A percentile compares a stretch with the other conserved stretches of the same genome.
Conservation (phyloP, 108 stramenopile species). For the Cyclotella sp. region DNA sequence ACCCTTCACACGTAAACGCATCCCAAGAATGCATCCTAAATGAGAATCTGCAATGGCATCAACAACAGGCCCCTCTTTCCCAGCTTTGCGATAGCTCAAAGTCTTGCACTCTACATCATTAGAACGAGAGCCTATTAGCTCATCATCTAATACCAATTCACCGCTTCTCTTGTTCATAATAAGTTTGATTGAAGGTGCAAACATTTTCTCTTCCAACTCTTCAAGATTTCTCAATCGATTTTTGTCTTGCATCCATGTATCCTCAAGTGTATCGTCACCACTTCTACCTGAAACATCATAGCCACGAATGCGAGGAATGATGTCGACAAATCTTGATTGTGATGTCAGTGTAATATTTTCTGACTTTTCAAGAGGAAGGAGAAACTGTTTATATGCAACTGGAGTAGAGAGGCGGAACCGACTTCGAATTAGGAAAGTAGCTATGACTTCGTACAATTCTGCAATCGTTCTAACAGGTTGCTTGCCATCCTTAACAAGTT, state of each 20-base stretch:
- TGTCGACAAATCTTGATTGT: background rate
- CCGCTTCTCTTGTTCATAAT: background rate
- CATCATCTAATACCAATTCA: conserved; percentile 4
- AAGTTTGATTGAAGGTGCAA: background rate
- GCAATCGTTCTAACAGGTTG: background rate
- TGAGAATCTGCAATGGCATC: conserved; percentile 1
- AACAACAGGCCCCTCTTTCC: background rate
- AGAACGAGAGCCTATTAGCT: background rate
- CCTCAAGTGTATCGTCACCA: background rate
- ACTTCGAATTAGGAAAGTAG: background rate
- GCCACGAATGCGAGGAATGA: background rate
- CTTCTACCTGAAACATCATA: background rate
- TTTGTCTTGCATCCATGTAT: background rate
- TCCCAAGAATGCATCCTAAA: conserved; percentile 1
- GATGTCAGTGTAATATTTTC: background rate
- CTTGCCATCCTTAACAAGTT: background rate
- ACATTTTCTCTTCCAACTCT: conserved; percentile 3
- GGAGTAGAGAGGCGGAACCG: background rate
- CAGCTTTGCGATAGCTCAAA: background rate
- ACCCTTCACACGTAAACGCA: background rate
- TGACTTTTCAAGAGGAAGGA: background rate
- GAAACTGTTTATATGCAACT: no score
- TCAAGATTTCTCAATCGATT: background rate
- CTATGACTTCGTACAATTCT: background rate
- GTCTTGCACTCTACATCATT: background rate